Evolutionary conservation across 306 rosid genomes (phyloP), one percentile per base, ranked within the genome.

Genomic region (Prosopis cineraria): DNA sequence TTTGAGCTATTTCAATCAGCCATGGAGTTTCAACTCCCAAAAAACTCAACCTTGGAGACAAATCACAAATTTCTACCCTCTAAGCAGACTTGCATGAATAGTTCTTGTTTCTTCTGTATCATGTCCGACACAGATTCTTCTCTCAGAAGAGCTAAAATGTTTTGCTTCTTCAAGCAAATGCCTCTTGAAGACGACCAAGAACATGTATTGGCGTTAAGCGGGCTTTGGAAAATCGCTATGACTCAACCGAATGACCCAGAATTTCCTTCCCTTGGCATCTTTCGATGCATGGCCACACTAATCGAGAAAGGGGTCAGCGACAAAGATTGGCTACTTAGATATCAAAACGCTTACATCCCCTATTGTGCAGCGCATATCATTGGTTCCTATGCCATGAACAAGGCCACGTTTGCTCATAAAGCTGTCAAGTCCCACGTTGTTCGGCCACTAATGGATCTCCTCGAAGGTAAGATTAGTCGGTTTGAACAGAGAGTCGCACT

Each of bases 361-460:
- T 89, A 91, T 72, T 91, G 89, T 72, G 93, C 97, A 70, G 91
- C 97, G 0, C 94, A 91, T 76, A 80, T 89, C 24, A 86, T 91
- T 66, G 97, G 97, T 19, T 89, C 97, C 7, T 89, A 85, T 70
- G 74, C 85, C 68, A 89, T 89, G 91, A 89, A 84, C 78, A 85
- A 74, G 47, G 60, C 80, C 50, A 72, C 78, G 30, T 88, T 89
- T 67, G 91, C 92, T 0, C 70, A 82, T 5, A 86, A 78, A 39
- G 90, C 91, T 10, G 78, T 80, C 17, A 80, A 88, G 66, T 86
- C 92, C 10, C 84, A 84, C 11, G 93, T 86, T 34, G 66, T 91
- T 77, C 59, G 34, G 41, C 86, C 97, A 0, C 41, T 91, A 6
- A 67, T 89, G 60, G 86, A 88, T 68, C 86, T 91, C 50, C 78